Evolutionary conservation across 768 basidiomycete genomes (phyloP), one percentile per base, ranked within the genome.

Genomic region (Russula emetica): DNA sequence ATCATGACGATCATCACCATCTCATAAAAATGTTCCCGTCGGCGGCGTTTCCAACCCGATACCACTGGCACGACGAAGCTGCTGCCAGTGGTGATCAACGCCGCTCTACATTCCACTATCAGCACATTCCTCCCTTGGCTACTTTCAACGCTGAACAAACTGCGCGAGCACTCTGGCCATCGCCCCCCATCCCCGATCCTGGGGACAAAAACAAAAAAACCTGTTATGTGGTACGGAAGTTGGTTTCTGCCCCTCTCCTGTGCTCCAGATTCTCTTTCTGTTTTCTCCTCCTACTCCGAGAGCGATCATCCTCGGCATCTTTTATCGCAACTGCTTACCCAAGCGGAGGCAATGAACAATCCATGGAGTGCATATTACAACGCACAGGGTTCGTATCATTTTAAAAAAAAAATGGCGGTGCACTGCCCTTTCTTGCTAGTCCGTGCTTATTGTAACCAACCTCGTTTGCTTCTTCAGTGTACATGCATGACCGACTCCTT

Each of bases 321-420:
- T 42, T 60, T 60, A 47, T 10, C 30, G 5, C 66, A 36, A 9
- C 40, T 65, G 3, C 63, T 64, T n/a, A 18, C 36, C 10, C 58
- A 65, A n/a, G 58, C 63, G 11, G 63, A 54, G 47, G 49, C 34
- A 24, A 49, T 13, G 34, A 36, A 42, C 30, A 56, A 65, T 22
- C 66, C 66, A 2, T 64, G 66, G 66, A 67, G 28, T 22, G 62
- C 57, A 14, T 66, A 66, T 64, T 60, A 66, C 56, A 66, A 66
- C 28, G 66, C 66, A 42, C 66, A 66, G 60, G 66, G 66, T 66
- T 40, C 40, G 47, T 63, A 16, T 44, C 8, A 38, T 36, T 16
- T 8, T 32, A 8, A 1, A 22, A 51, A n/a, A n/a, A n/a, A 18
- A 20, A 4, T 18, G 57, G 5, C 10, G 16, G 16, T 13, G 14